Percentiles rank a stretch among this genome's conserved stretches.
Evolutionary conservation across 805 yeast genomes (phyloP).

Genomic region (Saccharomycopsis sp.): DNA sequence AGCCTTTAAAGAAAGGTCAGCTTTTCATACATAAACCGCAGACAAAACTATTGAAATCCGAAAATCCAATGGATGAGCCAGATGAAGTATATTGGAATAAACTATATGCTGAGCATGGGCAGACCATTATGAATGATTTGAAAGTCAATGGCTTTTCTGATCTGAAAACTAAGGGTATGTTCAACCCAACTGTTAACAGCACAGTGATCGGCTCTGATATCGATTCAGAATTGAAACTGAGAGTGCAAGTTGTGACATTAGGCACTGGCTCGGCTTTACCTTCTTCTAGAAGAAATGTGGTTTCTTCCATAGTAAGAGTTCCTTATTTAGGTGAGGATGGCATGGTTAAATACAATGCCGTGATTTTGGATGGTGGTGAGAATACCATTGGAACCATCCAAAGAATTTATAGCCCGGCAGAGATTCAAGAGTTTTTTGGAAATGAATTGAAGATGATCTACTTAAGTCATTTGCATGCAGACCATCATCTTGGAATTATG

Average conservation of each 20-base stretch:
- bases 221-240: constrained; percentile 33
- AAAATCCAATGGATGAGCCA: constrained; percentile 20
- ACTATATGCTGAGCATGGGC: constrained; percentile 32
- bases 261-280: constrained; percentile 96
- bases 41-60: constrained; percentile 1
- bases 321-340: constrained; percentile 39
- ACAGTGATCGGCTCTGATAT: not conserved
- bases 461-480: constrained; percentile 92
- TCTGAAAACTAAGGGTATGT: not conserved
- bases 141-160: not conserved
- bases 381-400: constrained; percentile 70
- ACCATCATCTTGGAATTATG: constrained; percentile 85
- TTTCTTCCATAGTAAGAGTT: constrained; percentile 68
- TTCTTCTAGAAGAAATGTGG: constrained; percentile 75
- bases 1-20: constrained; percentile 27
- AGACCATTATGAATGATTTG: constrained; percentile 26
- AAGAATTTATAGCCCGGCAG: constrained; percentile 51
- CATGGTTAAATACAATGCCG: constrained; percentile 32
- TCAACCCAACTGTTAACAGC: not conserved
- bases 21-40: constrained; percentile 25
- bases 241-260: constrained; percentile 64
- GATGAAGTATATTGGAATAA: constrained; percentile 34
- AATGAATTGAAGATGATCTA: constrained; percentile 59
- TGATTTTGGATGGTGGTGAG: constrained; percentile 92
- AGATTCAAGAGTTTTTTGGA: constrained; percentile 36